phyloP scores from a whole-genome alignment of 2,329 filamentous ascomycete species.

The Akanthomyces lecanii region DNA sequence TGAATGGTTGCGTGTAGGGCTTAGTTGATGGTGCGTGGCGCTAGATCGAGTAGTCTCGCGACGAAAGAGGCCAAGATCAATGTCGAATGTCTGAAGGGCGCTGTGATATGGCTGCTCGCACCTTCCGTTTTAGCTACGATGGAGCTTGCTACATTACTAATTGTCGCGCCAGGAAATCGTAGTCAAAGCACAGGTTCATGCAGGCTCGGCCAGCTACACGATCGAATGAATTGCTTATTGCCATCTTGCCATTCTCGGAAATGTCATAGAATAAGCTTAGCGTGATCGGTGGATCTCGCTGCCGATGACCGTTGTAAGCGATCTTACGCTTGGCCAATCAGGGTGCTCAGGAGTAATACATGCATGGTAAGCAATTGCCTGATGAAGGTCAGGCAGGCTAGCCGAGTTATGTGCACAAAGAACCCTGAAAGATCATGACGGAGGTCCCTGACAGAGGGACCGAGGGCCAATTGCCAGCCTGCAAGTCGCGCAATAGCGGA shows the following conservation, averaged over 20 bases:
- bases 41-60: neutral
- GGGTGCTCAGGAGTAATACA: neutral
- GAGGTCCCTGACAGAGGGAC: too few species aligned
- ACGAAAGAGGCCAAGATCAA: neutral
- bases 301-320: too few species aligned
- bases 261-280: neutral
- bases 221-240: neutral
- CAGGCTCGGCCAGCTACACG: too few species aligned
- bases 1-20: neutral
- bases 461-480: too few species aligned
- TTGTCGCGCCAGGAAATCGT: neutral
- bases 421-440: too few species aligned
- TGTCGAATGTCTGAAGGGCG: neutral
- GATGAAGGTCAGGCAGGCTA: too few species aligned
- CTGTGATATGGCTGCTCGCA: neutral
- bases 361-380: neutral
- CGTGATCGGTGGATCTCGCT: neutral
- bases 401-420: too few species aligned
- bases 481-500: too few species aligned
- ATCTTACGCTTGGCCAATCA: constrained; percentile 7
- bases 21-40: neutral
- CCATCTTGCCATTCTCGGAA: neutral
- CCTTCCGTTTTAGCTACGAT: neutral
- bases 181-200: neutral
- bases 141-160: neutral